phyloP scores from a whole-genome alignment of 805 yeast genomes.

The Hemisphaericaspora nanyangensis region DNA sequence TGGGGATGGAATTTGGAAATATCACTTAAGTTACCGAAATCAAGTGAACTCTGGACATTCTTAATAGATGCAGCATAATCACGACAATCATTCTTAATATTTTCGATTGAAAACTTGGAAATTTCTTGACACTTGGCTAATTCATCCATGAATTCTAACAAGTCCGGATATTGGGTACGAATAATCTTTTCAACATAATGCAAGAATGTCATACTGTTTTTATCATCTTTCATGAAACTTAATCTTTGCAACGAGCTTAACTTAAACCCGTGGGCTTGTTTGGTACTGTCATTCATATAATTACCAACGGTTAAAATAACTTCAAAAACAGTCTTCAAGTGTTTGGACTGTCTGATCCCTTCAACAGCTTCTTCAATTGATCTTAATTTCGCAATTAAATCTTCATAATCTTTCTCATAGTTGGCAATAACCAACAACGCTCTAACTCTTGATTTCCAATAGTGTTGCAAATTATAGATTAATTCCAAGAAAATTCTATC shows the following conservation, averaged over 20 bases:
- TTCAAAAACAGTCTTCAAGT: slow-evolving; percentile 55
- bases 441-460: slow-evolving; percentile 71
- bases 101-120: slow-evolving; percentile 61
- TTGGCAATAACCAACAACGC: slow-evolving; percentile 53
- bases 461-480: slow-evolving; percentile 61
- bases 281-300: slow-evolving; percentile 70
- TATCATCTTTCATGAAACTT: slow-evolving; percentile 67
- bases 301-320: slow-evolving; percentile 73
- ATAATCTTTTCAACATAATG: slow-evolving; percentile 71
- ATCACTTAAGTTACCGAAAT: slow-evolving; percentile 64
- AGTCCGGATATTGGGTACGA: slow-evolving; percentile 63
- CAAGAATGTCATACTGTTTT: slow-evolving; percentile 65
- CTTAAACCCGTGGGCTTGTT: slow-evolving; percentile 67
- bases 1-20: slow-evolving; percentile 59
- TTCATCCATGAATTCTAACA: slow-evolving; percentile 59
- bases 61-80: slow-evolving; percentile 50
- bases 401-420: slow-evolving; percentile 64
- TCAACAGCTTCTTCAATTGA: slow-evolving; percentile 58
- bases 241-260: slow-evolving; percentile 65
- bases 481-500: slow-evolving; percentile 68
- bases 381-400: slow-evolving; percentile 52
- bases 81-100: slow-evolving; percentile 53
- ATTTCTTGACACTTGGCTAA: slow-evolving; percentile 49
- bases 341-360: slow-evolving; percentile 47
- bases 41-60: slow-evolving; percentile 51